Evolutionary conservation across 768 basidiomycete species (phyloP).

Genomic region (Punctularia strigosozonata): DNA sequence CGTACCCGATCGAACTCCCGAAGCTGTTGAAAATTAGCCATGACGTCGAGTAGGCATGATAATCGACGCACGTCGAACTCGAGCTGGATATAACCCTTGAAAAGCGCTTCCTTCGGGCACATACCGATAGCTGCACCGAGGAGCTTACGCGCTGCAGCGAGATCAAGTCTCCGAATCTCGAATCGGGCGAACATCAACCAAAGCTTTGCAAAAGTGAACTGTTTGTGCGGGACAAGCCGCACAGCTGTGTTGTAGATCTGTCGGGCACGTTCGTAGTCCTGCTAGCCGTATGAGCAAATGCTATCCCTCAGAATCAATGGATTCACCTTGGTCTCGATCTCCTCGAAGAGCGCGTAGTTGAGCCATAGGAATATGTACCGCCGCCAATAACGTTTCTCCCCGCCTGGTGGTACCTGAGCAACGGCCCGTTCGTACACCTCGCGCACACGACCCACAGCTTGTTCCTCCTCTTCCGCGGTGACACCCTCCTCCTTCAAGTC

Average conservation of each 20-base stretch:
- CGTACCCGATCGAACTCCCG: conserved; percentile 94
- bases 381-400: conserved; percentile 87
- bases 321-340: conserved; percentile 93
- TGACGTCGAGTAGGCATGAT: conserved; percentile 5
- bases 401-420: conserved; percentile 88
- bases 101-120: conserved; percentile 91
- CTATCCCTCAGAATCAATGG: conserved; percentile 12
- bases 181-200: conserved; percentile 92
- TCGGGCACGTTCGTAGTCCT: conserved; percentile 79
- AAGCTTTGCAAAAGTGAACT: conserved; percentile 95
- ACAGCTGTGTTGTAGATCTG: conserved; percentile 90
- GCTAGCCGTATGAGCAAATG: neutral
- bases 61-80: conserved; percentile 67
- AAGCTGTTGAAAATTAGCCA: conserved; percentile 34
- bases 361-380: conserved; percentile 90
- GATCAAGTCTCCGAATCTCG: conserved; percentile 74
- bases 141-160: conserved; percentile 78
- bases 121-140: conserved; percentile 87
- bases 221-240: conserved; percentile 85
- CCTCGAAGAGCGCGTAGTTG: conserved; percentile 94
- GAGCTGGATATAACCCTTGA: conserved; percentile 92
- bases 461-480: conserved; percentile 57
- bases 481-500: conserved; percentile 68
- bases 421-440: conserved; percentile 96
- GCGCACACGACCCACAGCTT: conserved; percentile 54